A percentile compares a stretch with the other conserved stretches of the same genome.
Evolutionary conservation across 768 basidiomycete genomes (phyloP).

Genomic region (Pisolithus sp.): DNA sequence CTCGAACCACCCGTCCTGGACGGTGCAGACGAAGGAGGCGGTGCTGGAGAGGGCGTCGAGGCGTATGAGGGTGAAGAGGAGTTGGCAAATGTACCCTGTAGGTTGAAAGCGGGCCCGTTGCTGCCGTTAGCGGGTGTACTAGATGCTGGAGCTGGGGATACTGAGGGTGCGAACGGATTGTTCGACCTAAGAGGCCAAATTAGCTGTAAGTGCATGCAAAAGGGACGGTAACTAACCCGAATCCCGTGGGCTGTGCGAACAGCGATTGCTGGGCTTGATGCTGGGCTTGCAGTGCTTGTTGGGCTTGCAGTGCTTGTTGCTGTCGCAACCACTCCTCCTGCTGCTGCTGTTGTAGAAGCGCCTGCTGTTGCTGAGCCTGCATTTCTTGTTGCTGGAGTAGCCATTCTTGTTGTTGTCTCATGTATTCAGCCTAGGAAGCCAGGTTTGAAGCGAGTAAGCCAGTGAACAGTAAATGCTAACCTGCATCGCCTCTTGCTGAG

Average conservation of each 20-base stretch:
- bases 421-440: constrained; percentile 32
- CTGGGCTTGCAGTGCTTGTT: constrained; percentile 42
- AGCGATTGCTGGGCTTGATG: constrained; percentile 41
- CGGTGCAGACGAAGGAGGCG: constrained; percentile 38
- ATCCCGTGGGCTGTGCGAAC: constrained; percentile 66
- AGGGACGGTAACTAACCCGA: constrained; percentile 44
- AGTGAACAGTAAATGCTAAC: constrained; percentile 16
- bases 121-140: constrained; percentile 29
- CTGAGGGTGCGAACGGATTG: constrained; percentile 80
- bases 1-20: constrained; percentile 26
- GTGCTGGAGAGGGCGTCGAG: constrained; percentile 36
- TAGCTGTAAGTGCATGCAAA: constrained; percentile 6
- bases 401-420: constrained; percentile 61
- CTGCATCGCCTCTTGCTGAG: constrained; percentile 83
- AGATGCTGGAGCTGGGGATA: constrained; percentile 26
- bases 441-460: not conserved
- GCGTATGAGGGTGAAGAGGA: constrained; percentile 26
- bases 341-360: constrained; percentile 40
- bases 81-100: constrained; percentile 61
- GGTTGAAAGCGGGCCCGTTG: constrained; percentile 53
- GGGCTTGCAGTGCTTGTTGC: constrained; percentile 45
- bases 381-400: constrained; percentile 57
- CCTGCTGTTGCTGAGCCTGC: constrained; percentile 37
- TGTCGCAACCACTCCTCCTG: constrained; percentile 59
- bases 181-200: constrained; percentile 61